Conservation (phyloP, 2,329 filamentous ascomycete species). For the Botrytis squamosa region DNA sequence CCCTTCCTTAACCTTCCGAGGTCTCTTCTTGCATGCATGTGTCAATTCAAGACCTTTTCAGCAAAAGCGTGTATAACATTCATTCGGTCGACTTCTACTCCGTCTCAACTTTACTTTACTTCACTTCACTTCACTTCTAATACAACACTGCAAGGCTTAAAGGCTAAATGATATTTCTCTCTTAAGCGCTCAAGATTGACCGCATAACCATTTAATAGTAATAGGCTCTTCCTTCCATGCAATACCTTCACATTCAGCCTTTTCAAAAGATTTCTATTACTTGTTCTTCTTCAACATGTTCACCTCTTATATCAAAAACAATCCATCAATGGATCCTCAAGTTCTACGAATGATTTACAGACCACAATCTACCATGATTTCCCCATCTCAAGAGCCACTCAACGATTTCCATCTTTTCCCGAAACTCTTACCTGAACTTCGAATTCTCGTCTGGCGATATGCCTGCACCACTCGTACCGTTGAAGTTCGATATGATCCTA, state of each 20-base stretch:
- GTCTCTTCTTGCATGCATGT: background rate
- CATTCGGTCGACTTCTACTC: background rate
- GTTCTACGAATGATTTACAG: constrained; percentile 3
- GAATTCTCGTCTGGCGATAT: constrained; percentile 35
- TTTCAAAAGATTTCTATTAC: background rate
- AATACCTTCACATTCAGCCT: background rate
- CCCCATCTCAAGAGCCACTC: background rate
- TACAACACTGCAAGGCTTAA: background rate
- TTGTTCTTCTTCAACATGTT: background rate
- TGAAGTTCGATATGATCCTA: constrained; percentile 40
- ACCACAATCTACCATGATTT: constrained; percentile 1
- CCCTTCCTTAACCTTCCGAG: background rate
- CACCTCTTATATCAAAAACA: constrained; percentile 12
- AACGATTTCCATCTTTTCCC: constrained; percentile 33
- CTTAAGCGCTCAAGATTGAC: background rate
- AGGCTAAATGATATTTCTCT: background rate
- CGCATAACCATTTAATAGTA: background rate
- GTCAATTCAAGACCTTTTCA: background rate
- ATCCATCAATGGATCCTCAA: constrained; percentile 11
- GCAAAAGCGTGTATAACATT: background rate
- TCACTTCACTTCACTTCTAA: background rate
- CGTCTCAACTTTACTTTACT: background rate
- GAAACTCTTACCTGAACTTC: constrained; percentile 34
- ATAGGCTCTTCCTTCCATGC: background rate
- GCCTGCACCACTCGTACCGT: constrained; percentile 33